These are phyloP conservation scores for Candida smagusa DNA, from an alignment of 1,139 yeast genomes.

Conservation along the genomic window DNA sequence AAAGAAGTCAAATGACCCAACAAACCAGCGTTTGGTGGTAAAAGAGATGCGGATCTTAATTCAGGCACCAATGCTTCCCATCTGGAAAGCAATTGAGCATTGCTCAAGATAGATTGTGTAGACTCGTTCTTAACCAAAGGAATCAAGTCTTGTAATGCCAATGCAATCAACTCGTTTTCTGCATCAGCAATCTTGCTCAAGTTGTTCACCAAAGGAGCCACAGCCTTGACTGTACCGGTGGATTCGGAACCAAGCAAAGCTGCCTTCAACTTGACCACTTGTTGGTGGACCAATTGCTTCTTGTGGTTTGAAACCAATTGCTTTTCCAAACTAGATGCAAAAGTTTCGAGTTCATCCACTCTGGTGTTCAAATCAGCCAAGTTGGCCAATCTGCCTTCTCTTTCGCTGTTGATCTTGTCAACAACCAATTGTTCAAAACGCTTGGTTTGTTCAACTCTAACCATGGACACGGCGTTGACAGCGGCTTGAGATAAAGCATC, in stretches of 20 bases:
- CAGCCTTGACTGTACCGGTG: conserved; percentile 27
- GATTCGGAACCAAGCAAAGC: conserved; percentile 34
- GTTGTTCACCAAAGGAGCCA: conserved; percentile 45
- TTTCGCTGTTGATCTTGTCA: conserved; percentile 70
- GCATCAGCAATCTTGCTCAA: conserved; percentile 41
- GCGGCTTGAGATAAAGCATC: conserved; percentile 71
- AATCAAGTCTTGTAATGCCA: conserved; percentile 36
- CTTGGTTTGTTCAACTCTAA: conserved; percentile 69
- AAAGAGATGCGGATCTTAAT: conserved; percentile 79
- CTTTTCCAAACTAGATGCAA: conserved; percentile 56
- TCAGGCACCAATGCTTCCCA: conserved; percentile 82
- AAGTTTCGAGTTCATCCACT: conserved; percentile 55
- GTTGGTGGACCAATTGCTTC: conserved; percentile 54
- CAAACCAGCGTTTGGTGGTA: conserved; percentile 94
- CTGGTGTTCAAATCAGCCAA: conserved; percentile 58
- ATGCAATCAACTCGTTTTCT: conserved; percentile 38
- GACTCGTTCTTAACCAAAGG: conserved; percentile 48
- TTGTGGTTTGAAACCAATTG: conserved; percentile 56
- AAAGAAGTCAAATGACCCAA: conserved; percentile 85
- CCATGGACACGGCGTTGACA: conserved; percentile 69
- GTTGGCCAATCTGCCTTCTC: conserved; percentile 74
- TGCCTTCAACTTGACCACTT: conserved; percentile 52
- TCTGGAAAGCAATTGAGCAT: conserved; percentile 66
- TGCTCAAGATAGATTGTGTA: conserved; percentile 57
- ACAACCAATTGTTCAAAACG: conserved; percentile 65